A percentile compares a stretch with the other conserved stretches of the same genome.
Evolutionary conservation across 1,284 basidiomycete genomes (phyloP).

Genomic region (Xanthoconium separans): DNA sequence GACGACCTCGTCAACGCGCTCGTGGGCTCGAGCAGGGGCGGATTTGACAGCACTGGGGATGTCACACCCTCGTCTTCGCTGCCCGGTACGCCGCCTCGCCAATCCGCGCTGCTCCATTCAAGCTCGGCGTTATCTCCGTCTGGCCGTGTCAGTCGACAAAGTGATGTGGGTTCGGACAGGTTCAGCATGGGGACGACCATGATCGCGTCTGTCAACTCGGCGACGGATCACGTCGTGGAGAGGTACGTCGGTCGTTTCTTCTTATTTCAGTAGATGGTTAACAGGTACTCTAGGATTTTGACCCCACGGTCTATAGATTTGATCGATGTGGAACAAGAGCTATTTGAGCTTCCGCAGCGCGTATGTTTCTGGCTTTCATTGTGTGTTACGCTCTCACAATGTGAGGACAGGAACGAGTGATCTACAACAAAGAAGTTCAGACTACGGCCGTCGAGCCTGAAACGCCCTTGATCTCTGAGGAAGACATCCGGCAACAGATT

Average conservation of each 20-base stretch:
- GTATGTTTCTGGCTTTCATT: constrained; percentile 38
- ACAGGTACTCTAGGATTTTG: constrained; percentile 44
- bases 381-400: neutral
- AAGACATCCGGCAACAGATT: constrained; percentile 73
- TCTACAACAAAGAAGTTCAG: constrained; percentile 94
- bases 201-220: constrained; percentile 38
- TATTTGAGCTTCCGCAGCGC: constrained; percentile 88
- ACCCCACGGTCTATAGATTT: constrained; percentile 69
- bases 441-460: constrained; percentile 67
- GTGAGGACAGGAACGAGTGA: constrained; percentile 68
- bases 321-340: constrained; percentile 83
- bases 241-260: constrained; percentile 41
- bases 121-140: constrained; percentile 46
- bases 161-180: constrained; percentile 57
- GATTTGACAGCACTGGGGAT: constrained; percentile 49
- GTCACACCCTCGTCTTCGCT: constrained; percentile 64
- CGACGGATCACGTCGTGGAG: constrained; percentile 66
- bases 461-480: constrained; percentile 54
- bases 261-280: neutral
- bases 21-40: constrained; percentile 41
- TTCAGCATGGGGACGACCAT: constrained; percentile 47
- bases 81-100: constrained; percentile 67
- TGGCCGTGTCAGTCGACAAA: constrained; percentile 64
- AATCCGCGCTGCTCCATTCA: constrained; percentile 44
- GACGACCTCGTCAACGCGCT: constrained; percentile 66